Conservation (phyloP, 2,329 filamentous ascomycete species). For the Exophiala spinifera region DNA sequence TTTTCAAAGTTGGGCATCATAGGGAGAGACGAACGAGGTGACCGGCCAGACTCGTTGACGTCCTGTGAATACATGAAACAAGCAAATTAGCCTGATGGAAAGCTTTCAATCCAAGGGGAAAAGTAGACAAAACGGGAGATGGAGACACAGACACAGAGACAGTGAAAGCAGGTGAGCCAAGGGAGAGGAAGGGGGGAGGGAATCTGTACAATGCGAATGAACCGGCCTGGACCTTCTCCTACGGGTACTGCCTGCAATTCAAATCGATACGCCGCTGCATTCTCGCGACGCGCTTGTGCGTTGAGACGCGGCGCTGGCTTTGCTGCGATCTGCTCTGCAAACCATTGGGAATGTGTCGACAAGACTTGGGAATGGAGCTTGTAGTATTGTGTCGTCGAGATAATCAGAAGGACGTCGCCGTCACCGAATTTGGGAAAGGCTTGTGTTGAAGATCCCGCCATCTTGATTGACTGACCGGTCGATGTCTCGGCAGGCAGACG, state of each 20-base stretch:
- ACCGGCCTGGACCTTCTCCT: slow-evolving; percentile 12
- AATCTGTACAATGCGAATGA: slow-evolving; percentile 21
- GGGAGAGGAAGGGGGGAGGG: background rate
- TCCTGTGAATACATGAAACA: slow-evolving; percentile 31
- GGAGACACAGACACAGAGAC: too few species aligned
- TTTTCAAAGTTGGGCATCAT: slow-evolving; percentile 35
- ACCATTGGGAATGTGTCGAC: slow-evolving; percentile 25
- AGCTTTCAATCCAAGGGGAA: too few species aligned
- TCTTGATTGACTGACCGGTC: slow-evolving; percentile 18
- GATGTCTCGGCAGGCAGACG: background rate
- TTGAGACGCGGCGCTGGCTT: slow-evolving; percentile 31
- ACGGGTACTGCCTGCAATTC: slow-evolving; percentile 15
- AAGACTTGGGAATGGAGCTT: slow-evolving; percentile 38
- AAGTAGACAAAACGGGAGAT: too few species aligned
- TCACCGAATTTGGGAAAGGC: slow-evolving; percentile 39
- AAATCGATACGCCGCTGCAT: slow-evolving; percentile 28
- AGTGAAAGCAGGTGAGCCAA: too few species aligned
- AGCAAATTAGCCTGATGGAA: background rate
- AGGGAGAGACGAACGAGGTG: slow-evolving; percentile 15
- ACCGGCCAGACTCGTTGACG: slow-evolving; percentile 35
- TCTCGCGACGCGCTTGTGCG: slow-evolving; percentile 31
- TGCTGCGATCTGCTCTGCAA: slow-evolving; percentile 27
- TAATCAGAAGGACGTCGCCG: slow-evolving; percentile 40
- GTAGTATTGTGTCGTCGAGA: slow-evolving; percentile 37
- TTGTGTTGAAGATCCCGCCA: slow-evolving; percentile 19